Evolutionary conservation across 257 asterid genomes (phyloP).

Genomic region (Linaria vulgaris): DNA sequence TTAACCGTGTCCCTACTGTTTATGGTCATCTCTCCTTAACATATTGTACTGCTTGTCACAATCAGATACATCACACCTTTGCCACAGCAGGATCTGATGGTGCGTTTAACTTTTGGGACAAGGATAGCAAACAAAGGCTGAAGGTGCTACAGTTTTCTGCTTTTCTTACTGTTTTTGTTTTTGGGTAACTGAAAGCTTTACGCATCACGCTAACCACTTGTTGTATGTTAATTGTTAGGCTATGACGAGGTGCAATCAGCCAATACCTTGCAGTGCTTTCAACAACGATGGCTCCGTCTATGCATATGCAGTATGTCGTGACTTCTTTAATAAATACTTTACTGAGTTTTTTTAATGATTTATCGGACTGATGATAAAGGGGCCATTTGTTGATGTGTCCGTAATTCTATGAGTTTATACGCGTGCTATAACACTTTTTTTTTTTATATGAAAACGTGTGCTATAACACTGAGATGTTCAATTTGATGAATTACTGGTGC

Average conservation of each 20-base stretch:
- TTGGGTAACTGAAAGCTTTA: conserved; percentile 1
- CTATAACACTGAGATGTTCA: neutral
- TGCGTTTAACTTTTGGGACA: conserved; percentile 94
- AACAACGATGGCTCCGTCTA: conserved; percentile 85
- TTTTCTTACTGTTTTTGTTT: conserved; percentile 17
- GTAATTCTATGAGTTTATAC: neutral
- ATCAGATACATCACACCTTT: conserved; percentile 83
- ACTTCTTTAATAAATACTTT: conserved; percentile 16
- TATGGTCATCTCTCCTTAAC: conserved; percentile 8
- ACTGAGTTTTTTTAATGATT: conserved; percentile 9
- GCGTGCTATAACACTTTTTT: neutral
- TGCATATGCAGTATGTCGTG: conserved; percentile 72
- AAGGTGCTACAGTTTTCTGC: conserved; percentile 48
- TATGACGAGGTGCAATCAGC: conserved; percentile 79
- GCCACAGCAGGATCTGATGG: conserved; percentile 98
- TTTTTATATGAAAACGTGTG: too few species aligned
- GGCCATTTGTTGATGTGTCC: neutral
- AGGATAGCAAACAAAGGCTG: conserved; percentile 95
- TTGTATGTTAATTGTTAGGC: conserved; percentile 49
- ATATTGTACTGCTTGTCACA: conserved; percentile 14
- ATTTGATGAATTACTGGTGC: neutral
- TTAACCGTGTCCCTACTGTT: neutral
- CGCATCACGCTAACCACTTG: neutral
- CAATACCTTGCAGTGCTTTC: conserved; percentile 80
- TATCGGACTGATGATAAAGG: conserved; percentile 2